phyloP scores from a whole-genome alignment of 345 rosid genomes.

The Lumnitzera littorea region DNA sequence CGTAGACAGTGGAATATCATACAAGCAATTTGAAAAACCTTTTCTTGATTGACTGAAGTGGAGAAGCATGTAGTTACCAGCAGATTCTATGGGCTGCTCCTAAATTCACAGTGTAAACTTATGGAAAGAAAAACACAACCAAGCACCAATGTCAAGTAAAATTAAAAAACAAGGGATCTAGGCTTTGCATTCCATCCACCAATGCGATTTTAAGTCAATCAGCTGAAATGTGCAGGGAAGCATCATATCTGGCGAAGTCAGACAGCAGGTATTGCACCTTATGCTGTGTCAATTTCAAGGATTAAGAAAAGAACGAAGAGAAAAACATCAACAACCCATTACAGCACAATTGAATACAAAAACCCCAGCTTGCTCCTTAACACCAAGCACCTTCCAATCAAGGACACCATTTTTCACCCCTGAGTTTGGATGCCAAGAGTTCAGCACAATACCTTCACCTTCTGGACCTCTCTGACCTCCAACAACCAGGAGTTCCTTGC shows the following conservation, averaged over 20 bases:
- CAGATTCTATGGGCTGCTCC: background rate
- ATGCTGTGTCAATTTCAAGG: slow-evolving; percentile 3
- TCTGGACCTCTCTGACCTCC: slow-evolving; percentile 67
- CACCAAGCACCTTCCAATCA: slow-evolving; percentile 78
- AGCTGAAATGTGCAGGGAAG: slow-evolving; percentile 22
- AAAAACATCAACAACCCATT: slow-evolving; percentile 50
- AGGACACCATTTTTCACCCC: slow-evolving; percentile 47
- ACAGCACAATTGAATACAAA: slow-evolving; percentile 86
- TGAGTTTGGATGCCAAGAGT: slow-evolving; percentile 68
- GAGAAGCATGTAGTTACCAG: too few species aligned
- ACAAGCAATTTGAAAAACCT: too few species aligned
- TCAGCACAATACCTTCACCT: slow-evolving; percentile 63
- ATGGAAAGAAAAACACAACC: slow-evolving; percentile 12
- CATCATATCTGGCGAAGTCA: slow-evolving; percentile 24
- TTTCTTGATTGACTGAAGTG: too few species aligned
- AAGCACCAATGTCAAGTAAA: slow-evolving; percentile 18
- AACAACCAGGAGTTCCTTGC: slow-evolving; percentile 49
- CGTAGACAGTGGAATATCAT: too few species aligned
- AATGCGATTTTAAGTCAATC: slow-evolving; percentile 22
- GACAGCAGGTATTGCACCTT: slow-evolving; percentile 19
- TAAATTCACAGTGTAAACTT: slow-evolving; percentile 1
- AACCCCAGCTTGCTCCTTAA: slow-evolving; percentile 66
- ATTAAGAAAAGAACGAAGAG: background rate
- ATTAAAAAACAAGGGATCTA: background rate
- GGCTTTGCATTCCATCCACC: slow-evolving; percentile 15